These are phyloP conservation scores for Neocatenulostroma microsporum DNA, from an alignment of 2,329 filamentous ascomycete genomes.

Conservation along the genomic window DNA sequence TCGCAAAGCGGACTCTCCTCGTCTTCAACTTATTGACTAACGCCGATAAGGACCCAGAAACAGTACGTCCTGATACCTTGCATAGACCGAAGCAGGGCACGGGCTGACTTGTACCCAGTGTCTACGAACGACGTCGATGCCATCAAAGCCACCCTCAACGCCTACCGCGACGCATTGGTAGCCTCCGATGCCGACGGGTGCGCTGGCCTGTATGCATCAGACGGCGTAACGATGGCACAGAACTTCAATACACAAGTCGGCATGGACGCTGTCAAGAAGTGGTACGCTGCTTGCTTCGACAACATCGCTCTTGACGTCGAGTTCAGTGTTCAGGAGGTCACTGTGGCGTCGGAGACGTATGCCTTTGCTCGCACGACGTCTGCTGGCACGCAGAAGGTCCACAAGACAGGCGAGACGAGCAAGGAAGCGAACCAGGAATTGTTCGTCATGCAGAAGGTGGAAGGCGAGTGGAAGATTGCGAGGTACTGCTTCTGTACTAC, in stretches of 20 bases:
- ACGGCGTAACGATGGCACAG: slow-evolving; percentile 13
- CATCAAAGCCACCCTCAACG: slow-evolving; percentile 4
- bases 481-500: slow-evolving; percentile 13
- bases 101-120: too few relatives aligned
- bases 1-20: too few relatives aligned
- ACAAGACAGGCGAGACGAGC: slow-evolving; percentile 6
- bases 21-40: too few relatives aligned
- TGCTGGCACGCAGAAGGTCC: slow-evolving; percentile 9
- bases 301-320: slow-evolving; percentile 10
- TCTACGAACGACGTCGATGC: slow-evolving; percentile 1
- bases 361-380: slow-evolving; percentile 13
- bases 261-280: slow-evolving; percentile 6
- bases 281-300: slow-evolving; percentile 10
- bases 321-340: slow-evolving; percentile 12
- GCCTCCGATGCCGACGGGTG: slow-evolving; percentile 5
- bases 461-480: slow-evolving; percentile 12
- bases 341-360: slow-evolving; percentile 5
- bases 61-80: too few relatives aligned
- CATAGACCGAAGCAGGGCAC: too few relatives aligned
- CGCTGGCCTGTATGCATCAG: slow-evolving; percentile 46
- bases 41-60: too few relatives aligned
- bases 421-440: slow-evolving; percentile 12
- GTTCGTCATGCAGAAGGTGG: slow-evolving; percentile 12
- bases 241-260: slow-evolving; percentile 9
- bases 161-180: slow-evolving; percentile 4